Percentiles rank a stretch among this genome's conserved stretches.
These are phyloP conservation scores for Trichoderma afroharzianum DNA, from an alignment of 2,329 filamentous ascomycete species.

Conservation along the genomic window DNA sequence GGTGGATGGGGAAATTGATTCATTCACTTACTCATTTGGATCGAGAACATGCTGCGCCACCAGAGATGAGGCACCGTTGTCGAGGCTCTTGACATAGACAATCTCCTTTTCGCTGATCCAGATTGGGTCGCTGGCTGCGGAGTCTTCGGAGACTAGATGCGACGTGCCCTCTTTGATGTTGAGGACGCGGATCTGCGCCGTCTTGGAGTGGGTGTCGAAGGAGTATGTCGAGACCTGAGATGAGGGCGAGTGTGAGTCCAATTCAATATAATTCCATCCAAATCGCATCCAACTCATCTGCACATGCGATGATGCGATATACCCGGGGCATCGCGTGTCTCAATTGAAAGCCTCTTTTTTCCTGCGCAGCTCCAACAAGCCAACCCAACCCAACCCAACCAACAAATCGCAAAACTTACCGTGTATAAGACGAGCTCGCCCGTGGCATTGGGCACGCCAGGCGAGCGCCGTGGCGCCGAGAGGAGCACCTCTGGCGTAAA, in stretches of 20 bases:
- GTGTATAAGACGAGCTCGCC: slow-evolving; percentile 65
- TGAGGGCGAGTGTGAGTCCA: background rate
- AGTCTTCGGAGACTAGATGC: slow-evolving; percentile 61
- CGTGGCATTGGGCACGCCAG: slow-evolving; percentile 64
- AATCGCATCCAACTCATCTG: background rate
- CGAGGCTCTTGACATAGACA: slow-evolving; percentile 49
- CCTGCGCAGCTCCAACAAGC: background rate
- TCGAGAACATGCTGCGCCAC: slow-evolving; percentile 35
- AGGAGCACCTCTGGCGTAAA: slow-evolving; percentile 77
- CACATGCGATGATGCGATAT: background rate
- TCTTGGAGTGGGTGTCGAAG: slow-evolving; percentile 69
- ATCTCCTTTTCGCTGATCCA: slow-evolving; percentile 71
- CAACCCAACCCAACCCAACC: background rate
- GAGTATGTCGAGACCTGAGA: slow-evolving; percentile 68
- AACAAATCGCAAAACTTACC: slow-evolving; percentile 32
- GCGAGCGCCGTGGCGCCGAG: slow-evolving; percentile 68
- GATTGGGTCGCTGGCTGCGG: slow-evolving; percentile 63
- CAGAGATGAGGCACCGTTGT: slow-evolving; percentile 47
- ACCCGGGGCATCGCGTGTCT: background rate
- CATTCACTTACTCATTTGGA: slow-evolving; percentile 35
- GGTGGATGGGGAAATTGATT: slow-evolving; percentile 21
- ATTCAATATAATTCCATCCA: background rate
- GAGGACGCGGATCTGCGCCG: slow-evolving; percentile 65
- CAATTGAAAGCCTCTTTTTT: background rate
- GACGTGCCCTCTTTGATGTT: slow-evolving; percentile 65